phyloP scores from a whole-genome alignment of 2,329 filamentous ascomycete genomes.

The Sordariomycetes sp. region DNA sequence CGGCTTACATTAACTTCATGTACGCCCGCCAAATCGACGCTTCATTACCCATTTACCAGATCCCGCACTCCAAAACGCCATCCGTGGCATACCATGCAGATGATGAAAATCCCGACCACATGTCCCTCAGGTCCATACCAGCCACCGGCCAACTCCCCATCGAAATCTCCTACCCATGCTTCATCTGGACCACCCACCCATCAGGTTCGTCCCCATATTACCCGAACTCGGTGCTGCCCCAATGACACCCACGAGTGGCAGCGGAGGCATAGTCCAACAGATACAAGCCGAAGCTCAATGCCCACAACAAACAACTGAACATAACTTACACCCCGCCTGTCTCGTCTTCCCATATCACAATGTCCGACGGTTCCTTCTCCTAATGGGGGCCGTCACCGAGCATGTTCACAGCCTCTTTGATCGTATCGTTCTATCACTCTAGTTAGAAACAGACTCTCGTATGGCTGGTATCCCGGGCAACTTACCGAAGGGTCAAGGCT shows the following conservation, averaged over 20 bases:
- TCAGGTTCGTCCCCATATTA: neutral
- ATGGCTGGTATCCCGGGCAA: neutral
- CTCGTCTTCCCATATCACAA: neutral
- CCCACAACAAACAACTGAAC: neutral
- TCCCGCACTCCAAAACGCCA: neutral
- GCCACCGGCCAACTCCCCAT: neutral
- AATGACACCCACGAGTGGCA: neutral
- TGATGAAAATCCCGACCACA: neutral
- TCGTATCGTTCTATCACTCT: slow-evolving; percentile 1
- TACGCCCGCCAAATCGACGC: neutral
- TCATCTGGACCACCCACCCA: neutral
- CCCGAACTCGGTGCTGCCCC: neutral
- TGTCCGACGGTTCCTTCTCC: neutral
- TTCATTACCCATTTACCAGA: neutral
- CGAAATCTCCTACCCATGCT: neutral
- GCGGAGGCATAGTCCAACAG: neutral
- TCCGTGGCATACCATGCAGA: neutral
- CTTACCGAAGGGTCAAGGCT: slow-evolving; percentile 5
- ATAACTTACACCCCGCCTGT: neutral
- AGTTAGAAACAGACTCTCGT: neutral
- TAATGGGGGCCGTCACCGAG: slow-evolving; percentile 1
- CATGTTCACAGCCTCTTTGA: slow-evolving; percentile 3
- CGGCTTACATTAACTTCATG: neutral
- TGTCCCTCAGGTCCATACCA: neutral
- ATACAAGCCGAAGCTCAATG: neutral